Conservation (phyloP, 306 rosid genomes). For the Carpinus viminea region DNA sequence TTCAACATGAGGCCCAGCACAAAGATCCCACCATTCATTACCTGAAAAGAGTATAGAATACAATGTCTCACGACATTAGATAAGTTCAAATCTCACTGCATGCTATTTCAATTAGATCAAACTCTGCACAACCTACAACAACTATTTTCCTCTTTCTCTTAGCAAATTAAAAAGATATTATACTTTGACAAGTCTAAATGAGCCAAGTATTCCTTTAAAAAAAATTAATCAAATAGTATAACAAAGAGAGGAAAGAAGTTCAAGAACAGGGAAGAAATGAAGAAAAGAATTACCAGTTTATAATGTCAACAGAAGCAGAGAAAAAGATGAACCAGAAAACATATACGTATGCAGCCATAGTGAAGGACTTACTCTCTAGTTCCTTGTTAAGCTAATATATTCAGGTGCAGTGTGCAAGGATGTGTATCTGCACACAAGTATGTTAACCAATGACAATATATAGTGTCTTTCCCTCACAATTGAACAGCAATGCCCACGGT, state of each 20-base stretch:
- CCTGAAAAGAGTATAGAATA: constrained; percentile 46
- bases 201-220: neutral
- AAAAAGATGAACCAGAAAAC: neutral
- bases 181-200: neutral
- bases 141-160: neutral
- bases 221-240: neutral
- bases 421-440: neutral
- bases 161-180: neutral
- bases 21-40: constrained; percentile 96
- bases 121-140: too few species aligned
- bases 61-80: neutral
- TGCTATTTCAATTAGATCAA: neutral
- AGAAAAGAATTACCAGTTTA: neutral
- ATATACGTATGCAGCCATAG: neutral
- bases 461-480: neutral
- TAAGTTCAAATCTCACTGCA: neutral
- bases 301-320: neutral
- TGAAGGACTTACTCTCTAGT: neutral
- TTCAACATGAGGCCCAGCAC: constrained; percentile 98
- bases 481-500: neutral
- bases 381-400: neutral
- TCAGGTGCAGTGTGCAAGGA: neutral
- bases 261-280: neutral
- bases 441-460: neutral
- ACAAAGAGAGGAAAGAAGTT: neutral